These are phyloP conservation scores for Rhodotorula sp. DNA, from an alignment of 1,284 basidiomycete genomes.

Conservation along the genomic window DNA sequence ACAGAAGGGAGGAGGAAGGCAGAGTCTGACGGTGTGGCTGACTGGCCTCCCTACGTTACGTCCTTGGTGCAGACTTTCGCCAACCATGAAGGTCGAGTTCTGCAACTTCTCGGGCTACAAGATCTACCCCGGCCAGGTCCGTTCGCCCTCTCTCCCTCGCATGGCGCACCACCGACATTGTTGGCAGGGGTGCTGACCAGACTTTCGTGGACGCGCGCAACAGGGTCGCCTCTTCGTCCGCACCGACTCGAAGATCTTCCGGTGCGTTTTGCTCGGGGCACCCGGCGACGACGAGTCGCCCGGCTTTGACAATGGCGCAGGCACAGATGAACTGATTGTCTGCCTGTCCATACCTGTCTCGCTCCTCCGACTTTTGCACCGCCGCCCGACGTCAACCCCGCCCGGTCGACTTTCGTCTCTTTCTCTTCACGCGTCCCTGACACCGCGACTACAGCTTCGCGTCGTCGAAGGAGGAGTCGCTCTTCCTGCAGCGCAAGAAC, in stretches of 20 bases:
- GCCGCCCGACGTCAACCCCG: background rate
- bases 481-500: slow-evolving; percentile 99
- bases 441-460: slow-evolving; percentile 46
- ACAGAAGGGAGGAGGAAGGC: no score
- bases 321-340: no score
- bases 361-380: background rate
- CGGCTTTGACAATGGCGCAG: background rate
- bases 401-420: background rate
- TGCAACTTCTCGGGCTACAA: slow-evolving; percentile 93
- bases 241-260: slow-evolving; percentile 86
- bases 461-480: slow-evolving; percentile 85
- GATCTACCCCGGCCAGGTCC: slow-evolving; percentile 88
- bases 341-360: no score
- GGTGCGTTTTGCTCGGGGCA: slow-evolving; percentile 14
- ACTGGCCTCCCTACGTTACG: background rate
- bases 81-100: slow-evolving; percentile 85
- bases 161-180: background rate
- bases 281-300: background rate
- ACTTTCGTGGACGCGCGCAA: no score
- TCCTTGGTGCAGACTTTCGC: slow-evolving; percentile 20
- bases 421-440: no score
- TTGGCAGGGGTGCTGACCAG: slow-evolving; percentile 4
- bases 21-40: background rate
- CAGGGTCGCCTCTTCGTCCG: slow-evolving; percentile 84
- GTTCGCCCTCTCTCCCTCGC: background rate